A percentile compares a stretch with the other conserved stretches of the same genome.
phyloP scores from a whole-genome alignment of 2,329 filamentous ascomycete genomes.

The Sphaerulina musiva region DNA sequence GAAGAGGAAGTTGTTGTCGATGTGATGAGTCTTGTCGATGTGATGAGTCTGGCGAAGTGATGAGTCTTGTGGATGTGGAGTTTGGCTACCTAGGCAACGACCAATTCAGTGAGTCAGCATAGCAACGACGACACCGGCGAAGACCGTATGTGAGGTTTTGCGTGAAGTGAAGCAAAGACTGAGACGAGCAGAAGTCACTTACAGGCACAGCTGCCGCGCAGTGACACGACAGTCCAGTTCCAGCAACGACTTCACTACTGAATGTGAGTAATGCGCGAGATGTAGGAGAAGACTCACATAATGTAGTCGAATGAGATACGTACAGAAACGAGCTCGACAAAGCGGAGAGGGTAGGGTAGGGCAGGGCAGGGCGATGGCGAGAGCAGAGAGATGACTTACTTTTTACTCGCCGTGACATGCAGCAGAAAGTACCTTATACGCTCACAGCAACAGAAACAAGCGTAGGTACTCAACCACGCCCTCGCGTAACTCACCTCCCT shows the following conservation, averaged over 20 bases:
- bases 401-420: not conserved
- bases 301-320: not conserved
- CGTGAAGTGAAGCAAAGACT: no score
- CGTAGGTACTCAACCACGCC: not conserved
- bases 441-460: not conserved
- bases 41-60: no score
- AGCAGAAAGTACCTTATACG: not conserved
- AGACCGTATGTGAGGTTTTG: not conserved
- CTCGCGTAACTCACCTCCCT: not conserved
- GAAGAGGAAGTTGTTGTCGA: not conserved
- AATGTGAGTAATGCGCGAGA: constrained; percentile 26
- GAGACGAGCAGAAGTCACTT: not conserved
- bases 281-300: constrained; percentile 25
- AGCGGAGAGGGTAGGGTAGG: not conserved
- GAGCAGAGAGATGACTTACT: not conserved
- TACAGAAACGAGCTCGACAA: not conserved
- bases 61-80: not conserved
- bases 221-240: constrained; percentile 12
- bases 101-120: not conserved
- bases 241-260: constrained; percentile 23
- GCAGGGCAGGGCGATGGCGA: not conserved
- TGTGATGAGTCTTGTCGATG: no score
- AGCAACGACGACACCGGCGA: not conserved
- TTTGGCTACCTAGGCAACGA: constrained; percentile 1
- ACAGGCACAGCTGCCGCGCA: constrained; percentile 5